These are phyloP conservation scores for Eremothecium sinecaudum DNA, from an alignment of 1,139 yeast genomes.

Conservation along the genomic window DNA sequence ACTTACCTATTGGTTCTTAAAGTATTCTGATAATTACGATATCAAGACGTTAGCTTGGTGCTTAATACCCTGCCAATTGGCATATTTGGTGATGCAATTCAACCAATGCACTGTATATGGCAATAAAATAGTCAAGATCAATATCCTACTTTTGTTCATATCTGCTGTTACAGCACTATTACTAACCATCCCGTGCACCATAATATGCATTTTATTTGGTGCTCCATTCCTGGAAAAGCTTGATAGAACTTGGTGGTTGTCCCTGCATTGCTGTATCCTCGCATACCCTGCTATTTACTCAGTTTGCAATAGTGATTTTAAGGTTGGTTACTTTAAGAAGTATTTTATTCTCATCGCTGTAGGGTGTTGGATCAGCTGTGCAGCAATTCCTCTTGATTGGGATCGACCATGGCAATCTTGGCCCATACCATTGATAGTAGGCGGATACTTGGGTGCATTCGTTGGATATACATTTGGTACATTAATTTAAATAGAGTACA, in stretches of 20 bases:
- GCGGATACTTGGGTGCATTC: constrained; percentile 64
- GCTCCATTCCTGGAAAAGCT: constrained; percentile 62
- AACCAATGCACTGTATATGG: constrained; percentile 29
- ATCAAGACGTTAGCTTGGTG: constrained; percentile 23
- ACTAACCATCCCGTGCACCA: constrained; percentile 45
- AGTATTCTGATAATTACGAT: constrained; percentile 29
- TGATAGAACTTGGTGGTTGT: constrained; percentile 51
- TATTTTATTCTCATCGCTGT: constrained; percentile 42
- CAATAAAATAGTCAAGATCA: constrained; percentile 29
- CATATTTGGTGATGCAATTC: constrained; percentile 25
- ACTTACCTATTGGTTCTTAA: constrained; percentile 36
- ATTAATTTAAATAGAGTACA: constrained; percentile 23
- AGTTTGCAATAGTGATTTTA: constrained; percentile 49
- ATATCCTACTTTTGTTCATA: constrained; percentile 33
- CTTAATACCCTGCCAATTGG: constrained; percentile 25
- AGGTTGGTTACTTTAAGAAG: constrained; percentile 39
- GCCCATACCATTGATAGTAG: constrained; percentile 88
- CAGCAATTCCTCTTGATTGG: constrained; percentile 96
- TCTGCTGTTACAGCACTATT: constrained; percentile 34
- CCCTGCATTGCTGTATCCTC: constrained; percentile 57
- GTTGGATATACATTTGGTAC: constrained; percentile 40
- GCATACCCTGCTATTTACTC: constrained; percentile 51
- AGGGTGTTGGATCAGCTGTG: constrained; percentile 89
- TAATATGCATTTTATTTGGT: constrained; percentile 60
- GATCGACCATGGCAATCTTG: constrained; percentile 95